phyloP scores from a whole-genome alignment of 495 filamentous ascomycete genomes.

The Geoglossum glabrum region DNA sequence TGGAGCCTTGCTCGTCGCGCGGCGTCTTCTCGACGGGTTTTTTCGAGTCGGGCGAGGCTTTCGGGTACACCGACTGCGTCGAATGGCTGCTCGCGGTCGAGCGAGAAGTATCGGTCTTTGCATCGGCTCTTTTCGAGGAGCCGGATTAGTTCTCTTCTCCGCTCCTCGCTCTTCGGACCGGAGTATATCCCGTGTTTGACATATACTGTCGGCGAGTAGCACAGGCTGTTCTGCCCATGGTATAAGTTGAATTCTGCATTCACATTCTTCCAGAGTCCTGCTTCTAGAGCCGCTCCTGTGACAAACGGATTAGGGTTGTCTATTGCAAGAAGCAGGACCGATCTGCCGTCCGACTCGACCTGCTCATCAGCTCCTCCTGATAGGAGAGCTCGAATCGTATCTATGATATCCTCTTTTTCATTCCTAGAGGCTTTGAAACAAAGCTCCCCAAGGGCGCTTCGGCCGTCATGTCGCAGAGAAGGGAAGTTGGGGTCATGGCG shows the following conservation, averaged over 20 bases:
- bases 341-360: not conserved
- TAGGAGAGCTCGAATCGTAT: not conserved
- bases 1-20: too few relatives aligned
- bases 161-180: too few relatives aligned
- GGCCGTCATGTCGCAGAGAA: not conserved
- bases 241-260: not conserved
- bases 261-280: not conserved
- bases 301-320: not conserved
- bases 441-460: not conserved
- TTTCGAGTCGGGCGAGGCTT: too few relatives aligned
- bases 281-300: not conserved
- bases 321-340: not conserved
- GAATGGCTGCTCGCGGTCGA: too few relatives aligned
- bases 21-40: too few relatives aligned
- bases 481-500: not conserved
- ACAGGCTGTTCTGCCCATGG: not conserved
- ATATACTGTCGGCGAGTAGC: not conserved
- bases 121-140: too few relatives aligned
- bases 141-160: too few relatives aligned
- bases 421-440: not conserved
- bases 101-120: too few relatives aligned
- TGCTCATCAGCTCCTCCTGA: not conserved
- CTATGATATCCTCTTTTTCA: not conserved
- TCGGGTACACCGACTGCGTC: too few relatives aligned
- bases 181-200: too few relatives aligned